Evolutionary conservation across 768 basidiomycete genomes (phyloP).

Genomic region (Mycena rosella): DNA sequence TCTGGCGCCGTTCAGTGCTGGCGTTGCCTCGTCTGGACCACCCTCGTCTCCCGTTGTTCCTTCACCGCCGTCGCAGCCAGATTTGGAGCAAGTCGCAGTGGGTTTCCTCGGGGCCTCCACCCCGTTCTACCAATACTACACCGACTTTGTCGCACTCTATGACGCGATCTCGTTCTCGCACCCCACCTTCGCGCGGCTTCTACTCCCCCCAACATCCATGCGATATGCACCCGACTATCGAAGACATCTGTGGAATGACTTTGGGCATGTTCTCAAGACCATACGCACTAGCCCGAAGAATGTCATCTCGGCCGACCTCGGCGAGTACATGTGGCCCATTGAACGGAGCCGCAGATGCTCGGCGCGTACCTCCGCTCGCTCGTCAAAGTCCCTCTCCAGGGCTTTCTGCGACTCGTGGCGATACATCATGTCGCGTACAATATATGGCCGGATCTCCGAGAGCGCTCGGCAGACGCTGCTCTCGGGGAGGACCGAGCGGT

Average conservation of each 20-base stretch:
- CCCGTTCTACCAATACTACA: conserved; percentile 95
- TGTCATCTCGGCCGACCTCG: conserved; percentile 65
- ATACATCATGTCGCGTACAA: conserved; percentile 83
- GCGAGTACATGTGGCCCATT: conserved; percentile 78
- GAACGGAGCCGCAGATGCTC: conserved; percentile 74
- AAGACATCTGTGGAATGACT: conserved; percentile 86
- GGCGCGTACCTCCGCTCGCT: conserved; percentile 74
- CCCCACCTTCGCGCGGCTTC: conserved; percentile 76
- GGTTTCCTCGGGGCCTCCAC: conserved; percentile 73
- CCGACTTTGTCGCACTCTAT: conserved; percentile 91
- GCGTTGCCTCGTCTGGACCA: conserved; percentile 39
- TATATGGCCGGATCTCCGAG: conserved; percentile 76
- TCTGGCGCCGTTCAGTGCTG: conserved; percentile 65
- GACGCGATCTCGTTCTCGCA: conserved; percentile 92
- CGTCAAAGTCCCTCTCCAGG: conserved; percentile 57
- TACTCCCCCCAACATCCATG: conserved; percentile 84
- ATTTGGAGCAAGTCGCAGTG: conserved; percentile 67
- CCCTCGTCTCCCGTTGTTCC: conserved; percentile 35
- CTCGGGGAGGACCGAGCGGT: conserved; percentile 51
- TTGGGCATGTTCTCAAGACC: conserved; percentile 71
- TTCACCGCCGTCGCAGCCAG: conserved; percentile 33
- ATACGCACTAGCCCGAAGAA: conserved; percentile 65
- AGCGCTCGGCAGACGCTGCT: conserved; percentile 42
- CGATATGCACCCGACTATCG: conserved; percentile 86
- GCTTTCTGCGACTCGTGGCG: conserved; percentile 76